phyloP scores from a whole-genome alignment of 192 early-diverging fungal species.

The Coemansia sp. region DNA sequence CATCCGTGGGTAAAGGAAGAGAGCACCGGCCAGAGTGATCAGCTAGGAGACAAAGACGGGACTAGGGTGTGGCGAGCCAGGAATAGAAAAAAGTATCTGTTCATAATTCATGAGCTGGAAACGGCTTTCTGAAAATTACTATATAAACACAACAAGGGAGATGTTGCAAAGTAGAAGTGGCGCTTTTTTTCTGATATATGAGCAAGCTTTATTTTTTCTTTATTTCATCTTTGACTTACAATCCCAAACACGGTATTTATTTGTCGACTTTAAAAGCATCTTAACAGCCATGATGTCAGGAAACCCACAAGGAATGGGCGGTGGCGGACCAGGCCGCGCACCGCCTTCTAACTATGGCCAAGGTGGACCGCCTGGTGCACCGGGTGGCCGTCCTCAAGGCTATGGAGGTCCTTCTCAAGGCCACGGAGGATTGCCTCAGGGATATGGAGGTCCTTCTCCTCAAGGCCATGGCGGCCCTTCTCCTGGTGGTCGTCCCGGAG shows the following conservation, averaged over 20 bases:
- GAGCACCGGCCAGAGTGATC: neutral
- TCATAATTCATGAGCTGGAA: neutral
- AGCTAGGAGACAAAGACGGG: too few relatives aligned
- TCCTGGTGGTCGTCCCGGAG: constrained; percentile 4
- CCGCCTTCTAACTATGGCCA: constrained; percentile 7
- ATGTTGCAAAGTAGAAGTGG: neutral
- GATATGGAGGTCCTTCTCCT: neutral
- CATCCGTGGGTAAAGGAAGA: neutral
- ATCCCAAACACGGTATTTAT: neutral
- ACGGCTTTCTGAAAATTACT: too few relatives aligned
- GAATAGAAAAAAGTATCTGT: neutral
- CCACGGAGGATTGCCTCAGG: neutral
- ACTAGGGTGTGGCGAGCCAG: neutral
- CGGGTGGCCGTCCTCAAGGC: constrained; percentile 3
- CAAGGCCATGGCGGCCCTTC: constrained; percentile 6
- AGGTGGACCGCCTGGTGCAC: neutral
- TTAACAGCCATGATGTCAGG: constrained; percentile 16
- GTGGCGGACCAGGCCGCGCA: constrained; percentile 10
- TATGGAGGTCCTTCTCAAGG: constrained; percentile 7
- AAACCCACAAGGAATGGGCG: constrained; percentile 19
- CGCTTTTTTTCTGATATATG: neutral
- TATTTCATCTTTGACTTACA: neutral
- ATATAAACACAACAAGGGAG: neutral
- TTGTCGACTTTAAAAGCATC: neutral
- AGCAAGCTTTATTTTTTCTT: neutral